Percentiles rank a stretch among this genome's conserved stretches.
Evolutionary conservation across 306 rosid genomes (phyloP).

Genomic region (Casuarina glauca): DNA sequence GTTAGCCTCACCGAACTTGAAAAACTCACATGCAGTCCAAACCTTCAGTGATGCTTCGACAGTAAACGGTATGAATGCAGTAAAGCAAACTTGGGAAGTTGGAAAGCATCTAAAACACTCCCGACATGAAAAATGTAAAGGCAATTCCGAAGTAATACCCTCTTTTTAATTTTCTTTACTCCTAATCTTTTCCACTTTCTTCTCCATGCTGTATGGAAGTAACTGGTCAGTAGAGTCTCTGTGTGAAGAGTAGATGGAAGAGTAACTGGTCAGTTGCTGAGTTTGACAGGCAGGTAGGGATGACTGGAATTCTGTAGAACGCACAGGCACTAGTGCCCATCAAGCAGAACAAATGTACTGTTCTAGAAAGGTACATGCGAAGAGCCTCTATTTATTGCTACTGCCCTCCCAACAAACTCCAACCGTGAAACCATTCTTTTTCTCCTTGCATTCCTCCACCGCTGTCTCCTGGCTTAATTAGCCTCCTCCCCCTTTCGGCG

Average conservation of each 20-base stretch:
- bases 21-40: no score
- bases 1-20: no score
- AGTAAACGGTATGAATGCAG: no score
- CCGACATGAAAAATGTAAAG: no score
- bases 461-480: not conserved
- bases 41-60: no score
- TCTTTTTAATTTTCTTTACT: not conserved
- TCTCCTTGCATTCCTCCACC: not conserved
- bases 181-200: not conserved
- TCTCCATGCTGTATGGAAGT: not conserved
- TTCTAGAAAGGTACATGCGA: not conserved
- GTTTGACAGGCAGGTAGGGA: constrained; percentile 34
- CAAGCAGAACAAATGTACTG: not conserved
- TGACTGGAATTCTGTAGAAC: not conserved
- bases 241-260: constrained; percentile 32
- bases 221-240: not conserved
- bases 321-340: no score
- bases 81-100: not conserved
- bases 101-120: no score
- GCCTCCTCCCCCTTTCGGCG: not conserved
- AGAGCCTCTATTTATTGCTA: not conserved
- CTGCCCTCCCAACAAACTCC: not conserved
- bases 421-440: not conserved
- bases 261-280: constrained; percentile 11
- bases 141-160: no score